phyloP scores from a whole-genome alignment of 768 basidiomycete genomes.

The Trichaptum fuscoviolaceum region DNA sequence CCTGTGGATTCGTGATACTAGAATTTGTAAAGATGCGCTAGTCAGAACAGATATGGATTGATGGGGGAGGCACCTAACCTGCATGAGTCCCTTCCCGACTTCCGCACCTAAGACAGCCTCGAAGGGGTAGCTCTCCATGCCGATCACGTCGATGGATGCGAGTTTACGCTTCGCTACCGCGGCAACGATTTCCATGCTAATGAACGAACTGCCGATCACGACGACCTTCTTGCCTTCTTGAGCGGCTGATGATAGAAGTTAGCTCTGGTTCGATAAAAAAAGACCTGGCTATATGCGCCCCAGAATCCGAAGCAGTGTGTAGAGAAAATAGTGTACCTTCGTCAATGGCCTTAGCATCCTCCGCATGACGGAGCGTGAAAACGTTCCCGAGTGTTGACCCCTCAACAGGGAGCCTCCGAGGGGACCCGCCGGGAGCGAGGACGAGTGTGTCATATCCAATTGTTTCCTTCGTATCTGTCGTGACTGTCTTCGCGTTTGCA shows the following conservation, averaged over 20 bases:
- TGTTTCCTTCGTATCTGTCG: constrained; percentile 52
- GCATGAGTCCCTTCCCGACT: constrained; percentile 71
- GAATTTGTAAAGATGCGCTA: not conserved
- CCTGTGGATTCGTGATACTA: constrained; percentile 80
- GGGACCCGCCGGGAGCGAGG: constrained; percentile 70
- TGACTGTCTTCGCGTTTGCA: constrained; percentile 54
- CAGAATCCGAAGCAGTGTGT: not conserved
- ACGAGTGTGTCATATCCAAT: constrained; percentile 73
- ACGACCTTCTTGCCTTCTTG: constrained; percentile 74
- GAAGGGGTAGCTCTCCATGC: constrained; percentile 78
- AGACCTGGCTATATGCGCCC: not conserved
- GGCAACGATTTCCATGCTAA: constrained; percentile 88
- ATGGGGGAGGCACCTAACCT: constrained; percentile 37
- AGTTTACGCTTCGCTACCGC: constrained; percentile 69
- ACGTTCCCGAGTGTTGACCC: constrained; percentile 74
- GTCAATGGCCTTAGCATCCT: constrained; percentile 68
- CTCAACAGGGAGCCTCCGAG: constrained; percentile 71
- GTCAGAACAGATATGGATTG: not conserved
- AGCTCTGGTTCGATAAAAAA: not conserved
- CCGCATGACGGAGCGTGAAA: constrained; percentile 63
- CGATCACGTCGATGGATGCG: constrained; percentile 78
- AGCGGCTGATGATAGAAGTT: constrained; percentile 35
- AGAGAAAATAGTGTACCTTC: constrained; percentile 40
- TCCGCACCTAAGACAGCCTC: constrained; percentile 75
- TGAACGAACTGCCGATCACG: constrained; percentile 86